Evolutionary conservation across 2,329 filamentous ascomycete species (phyloP).

Genomic region (Alternaria panax): DNA sequence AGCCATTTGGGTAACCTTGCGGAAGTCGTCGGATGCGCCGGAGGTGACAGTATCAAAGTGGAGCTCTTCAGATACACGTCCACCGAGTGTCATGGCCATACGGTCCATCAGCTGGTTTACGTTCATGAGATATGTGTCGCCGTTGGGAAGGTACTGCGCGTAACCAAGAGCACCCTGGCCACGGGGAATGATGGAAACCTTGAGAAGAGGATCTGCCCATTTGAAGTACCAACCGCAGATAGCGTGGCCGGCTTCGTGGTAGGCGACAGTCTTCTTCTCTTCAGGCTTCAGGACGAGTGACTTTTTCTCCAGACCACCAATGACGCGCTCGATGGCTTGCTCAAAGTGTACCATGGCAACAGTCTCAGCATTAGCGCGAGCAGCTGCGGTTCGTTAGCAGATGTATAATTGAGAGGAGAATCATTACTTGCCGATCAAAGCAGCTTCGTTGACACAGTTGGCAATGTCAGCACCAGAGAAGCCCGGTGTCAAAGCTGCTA

Average conservation of each 20-base stretch:
- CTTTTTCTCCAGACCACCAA: constrained; percentile 97
- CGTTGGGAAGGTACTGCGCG: constrained; percentile 92
- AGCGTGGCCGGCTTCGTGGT: constrained; percentile 97
- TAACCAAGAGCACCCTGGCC: constrained; percentile 94
- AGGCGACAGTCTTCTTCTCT: constrained; percentile 95
- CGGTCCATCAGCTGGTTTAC: constrained; percentile 96
- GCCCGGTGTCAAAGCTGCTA: constrained; percentile 91
- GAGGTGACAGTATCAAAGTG: constrained; percentile 97
- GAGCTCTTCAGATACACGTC: constrained; percentile 92
- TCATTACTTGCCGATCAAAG: constrained; percentile 80
- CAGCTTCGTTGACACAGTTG: constrained; percentile 98
- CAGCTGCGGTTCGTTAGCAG: constrained; percentile 68
- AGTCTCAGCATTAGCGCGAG: constrained; percentile 78
- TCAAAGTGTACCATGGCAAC: constrained; percentile 94
- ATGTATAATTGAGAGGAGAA: neutral
- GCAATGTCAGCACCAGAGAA: constrained; percentile 98
- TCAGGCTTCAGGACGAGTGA: constrained; percentile 90
- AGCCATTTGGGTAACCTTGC: constrained; percentile 96
- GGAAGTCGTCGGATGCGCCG: constrained; percentile 95
- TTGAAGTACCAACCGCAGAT: constrained; percentile 99
- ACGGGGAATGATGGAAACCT: constrained; percentile 97
- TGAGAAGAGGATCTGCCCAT: constrained; percentile 94
- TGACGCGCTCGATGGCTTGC: constrained; percentile 94
- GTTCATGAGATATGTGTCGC: constrained; percentile 95
- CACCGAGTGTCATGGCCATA: constrained; percentile 99